phyloP scores from a whole-genome alignment of 1,284 basidiomycete species.

The Trichosporon sp. region DNA sequence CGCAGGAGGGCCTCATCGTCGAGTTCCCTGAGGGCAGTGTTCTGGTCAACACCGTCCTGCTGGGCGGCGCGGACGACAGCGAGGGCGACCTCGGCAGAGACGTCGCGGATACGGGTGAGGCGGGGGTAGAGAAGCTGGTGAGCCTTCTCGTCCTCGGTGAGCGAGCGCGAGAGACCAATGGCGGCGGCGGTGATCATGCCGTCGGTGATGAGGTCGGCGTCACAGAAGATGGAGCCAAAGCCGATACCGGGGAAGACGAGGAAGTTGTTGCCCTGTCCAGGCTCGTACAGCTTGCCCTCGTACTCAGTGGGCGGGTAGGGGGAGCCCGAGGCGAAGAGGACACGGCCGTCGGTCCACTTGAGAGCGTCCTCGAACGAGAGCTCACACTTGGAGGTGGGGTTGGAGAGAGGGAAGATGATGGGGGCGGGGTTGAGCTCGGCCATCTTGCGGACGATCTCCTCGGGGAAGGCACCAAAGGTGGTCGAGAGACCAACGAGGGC shows the following conservation, averaged over 20 bases:
- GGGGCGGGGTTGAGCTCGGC: conserved; percentile 68
- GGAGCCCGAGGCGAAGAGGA: conserved; percentile 85
- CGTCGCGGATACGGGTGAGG: conserved; percentile 73
- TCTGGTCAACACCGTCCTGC: conserved; percentile 53
- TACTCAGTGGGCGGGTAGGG: conserved; percentile 67
- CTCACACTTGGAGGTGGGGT: conserved; percentile 79
- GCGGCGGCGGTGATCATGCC: conserved; percentile 53
- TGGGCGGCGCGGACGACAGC: conserved; percentile 73
- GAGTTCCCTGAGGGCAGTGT: conserved; percentile 25
- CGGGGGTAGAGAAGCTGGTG: conserved; percentile 67
- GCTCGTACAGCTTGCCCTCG: conserved; percentile 60
- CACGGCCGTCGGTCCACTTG: conserved; percentile 55
- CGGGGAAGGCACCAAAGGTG: conserved; percentile 72
- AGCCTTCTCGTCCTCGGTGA: conserved; percentile 65
- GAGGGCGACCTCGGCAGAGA: conserved; percentile 66
- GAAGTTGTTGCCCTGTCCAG: conserved; percentile 64
- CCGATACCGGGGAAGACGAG: conserved; percentile 60
- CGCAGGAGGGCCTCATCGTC: conserved; percentile 26
- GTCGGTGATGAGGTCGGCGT: conserved; percentile 39
- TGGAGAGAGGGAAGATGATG: conserved; percentile 94
- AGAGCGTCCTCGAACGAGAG: conserved; percentile 71
- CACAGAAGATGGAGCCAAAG: conserved; percentile 66
- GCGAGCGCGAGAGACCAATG: conserved; percentile 68
- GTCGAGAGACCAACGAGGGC: conserved; percentile 87
- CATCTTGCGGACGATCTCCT: conserved; percentile 73